These are phyloP conservation scores for Floccularia luteovirens DNA, from an alignment of 768 basidiomycete species.

Conservation along the genomic window DNA sequence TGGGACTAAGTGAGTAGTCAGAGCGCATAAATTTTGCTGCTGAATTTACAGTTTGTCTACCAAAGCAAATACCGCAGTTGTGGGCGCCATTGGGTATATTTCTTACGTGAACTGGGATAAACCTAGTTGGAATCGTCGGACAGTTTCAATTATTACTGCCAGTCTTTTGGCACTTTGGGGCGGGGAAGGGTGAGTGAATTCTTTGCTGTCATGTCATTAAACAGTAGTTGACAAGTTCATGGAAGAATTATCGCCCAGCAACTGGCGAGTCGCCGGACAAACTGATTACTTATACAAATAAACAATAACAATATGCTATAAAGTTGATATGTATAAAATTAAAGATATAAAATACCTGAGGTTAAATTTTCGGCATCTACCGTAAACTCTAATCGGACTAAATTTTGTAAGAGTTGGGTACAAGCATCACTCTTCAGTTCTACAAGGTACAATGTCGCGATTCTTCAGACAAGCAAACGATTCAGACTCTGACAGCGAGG, in stretches of 20 bases:
- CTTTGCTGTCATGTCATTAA: too few relatives aligned
- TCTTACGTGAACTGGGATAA: conserved; percentile 60
- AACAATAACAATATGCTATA: too few relatives aligned
- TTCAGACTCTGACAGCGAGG: conserved; percentile 68
- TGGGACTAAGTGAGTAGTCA: conserved; percentile 40
- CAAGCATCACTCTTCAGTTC: too few relatives aligned
- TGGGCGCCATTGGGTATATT: conserved; percentile 57
- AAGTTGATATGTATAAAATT: too few relatives aligned
- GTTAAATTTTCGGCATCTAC: too few relatives aligned
- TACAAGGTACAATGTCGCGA: conserved; percentile 79
- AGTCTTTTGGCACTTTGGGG: conserved; percentile 56
- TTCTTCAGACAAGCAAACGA: conserved; percentile 86
- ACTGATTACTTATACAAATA: too few relatives aligned
- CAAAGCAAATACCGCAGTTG: conserved; percentile 54
- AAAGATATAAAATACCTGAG: too few relatives aligned
- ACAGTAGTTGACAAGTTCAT: too few relatives aligned
- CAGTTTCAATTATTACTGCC: conserved; percentile 47
- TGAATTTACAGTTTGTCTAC: not conserved
- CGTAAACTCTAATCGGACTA: too few relatives aligned
- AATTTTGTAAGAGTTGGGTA: too few relatives aligned
- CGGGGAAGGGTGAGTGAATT: conserved; percentile 66
- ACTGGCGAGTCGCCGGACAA: too few relatives aligned
- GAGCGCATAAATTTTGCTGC: not conserved
- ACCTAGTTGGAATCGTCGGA: conserved; percentile 55
- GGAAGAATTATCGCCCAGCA: too few relatives aligned